Evolutionary conservation across 345 rosid species (phyloP).

Genomic region (Garcia nutans): DNA sequence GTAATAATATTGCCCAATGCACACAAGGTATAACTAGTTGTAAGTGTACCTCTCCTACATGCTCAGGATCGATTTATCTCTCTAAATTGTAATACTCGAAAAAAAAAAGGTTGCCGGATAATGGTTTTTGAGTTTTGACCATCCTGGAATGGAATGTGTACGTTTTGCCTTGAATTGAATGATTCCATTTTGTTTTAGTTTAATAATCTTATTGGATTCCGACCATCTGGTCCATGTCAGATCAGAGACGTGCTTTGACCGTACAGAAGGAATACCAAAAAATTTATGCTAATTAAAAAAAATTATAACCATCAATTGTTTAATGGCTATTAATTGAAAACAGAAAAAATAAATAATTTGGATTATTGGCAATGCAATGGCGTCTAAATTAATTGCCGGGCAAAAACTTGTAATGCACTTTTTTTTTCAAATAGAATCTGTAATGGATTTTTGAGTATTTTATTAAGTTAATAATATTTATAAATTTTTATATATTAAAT

Average conservation of each 20-base stretch:
- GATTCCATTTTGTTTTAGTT: not conserved
- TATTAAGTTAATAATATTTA: no score
- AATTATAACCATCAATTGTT: not conserved
- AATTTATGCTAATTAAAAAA: no score
- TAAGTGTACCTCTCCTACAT: no score
- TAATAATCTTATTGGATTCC: not conserved
- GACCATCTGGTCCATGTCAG: not conserved
- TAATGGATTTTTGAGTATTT: no score
- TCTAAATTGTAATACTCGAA: no score
- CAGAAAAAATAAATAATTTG: not conserved
- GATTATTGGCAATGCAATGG: not conserved
- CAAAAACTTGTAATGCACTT: no score
- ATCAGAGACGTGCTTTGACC: slow-evolving; percentile 35
- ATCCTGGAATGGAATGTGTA: not conserved
- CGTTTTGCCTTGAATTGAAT: slow-evolving; percentile 11
- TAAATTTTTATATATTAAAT: not conserved
- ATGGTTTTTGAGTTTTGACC: no score
- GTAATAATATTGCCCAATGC: no score
- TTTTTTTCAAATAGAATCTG: no score
- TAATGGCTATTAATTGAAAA: not conserved
- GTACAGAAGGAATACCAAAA: not conserved
- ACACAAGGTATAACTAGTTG: no score
- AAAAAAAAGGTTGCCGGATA: no score
- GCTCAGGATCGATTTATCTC: no score
- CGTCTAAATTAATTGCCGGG: not conserved